Evolutionary conservation across 495 filamentous ascomycete species (phyloP), one percentile per base, ranked within the genome.

Genomic region (Penicillium steckii): DNA sequence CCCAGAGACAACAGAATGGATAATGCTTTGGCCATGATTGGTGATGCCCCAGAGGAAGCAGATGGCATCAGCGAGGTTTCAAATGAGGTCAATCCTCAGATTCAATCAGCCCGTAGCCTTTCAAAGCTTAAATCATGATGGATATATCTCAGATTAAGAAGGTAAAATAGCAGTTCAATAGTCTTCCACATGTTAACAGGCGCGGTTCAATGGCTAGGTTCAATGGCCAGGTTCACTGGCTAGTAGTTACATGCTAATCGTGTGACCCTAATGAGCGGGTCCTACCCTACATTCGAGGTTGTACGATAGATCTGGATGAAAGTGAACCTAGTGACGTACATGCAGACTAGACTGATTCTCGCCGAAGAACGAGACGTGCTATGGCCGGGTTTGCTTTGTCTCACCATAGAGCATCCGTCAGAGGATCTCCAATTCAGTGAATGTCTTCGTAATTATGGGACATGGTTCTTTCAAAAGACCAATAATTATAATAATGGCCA

Each of bases 101-200:
- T 23, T 41, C 4, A 41, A 12, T 41, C 1, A 6, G 19, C 8
- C 23, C 9, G 8, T 41, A 23, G 10, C 1, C 19, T 7, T 22
- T 12, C 17, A 41, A 13, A 21, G 21, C 8, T 23, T 23, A 10
- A 9, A 41, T 41, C 8, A 41, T 13, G 2, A 41, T 12, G 38
- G 8, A 1, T 15, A 35, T 41, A 23, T 41, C 10, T 8, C 2
- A 23, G 9, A 5, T 41, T 41, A 41, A 41, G 38, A 41, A 13
- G 19, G 2, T 41, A 23, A 24, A 41, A 41, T 41, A 41, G 21
- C 18, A 23, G 9, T n/a, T 4, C 0, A 18, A 32, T 15, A 1
- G 0, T 6, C 45, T 42, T 35, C 32, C 56, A 58, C 56, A 58
- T 58, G 56, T 50, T 21, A 47, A 25, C 19, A 9, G 38, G 38